Evolutionary conservation across 805 yeast genomes (phyloP).

Genomic region (Starmerella lactis-condensi): DNA sequence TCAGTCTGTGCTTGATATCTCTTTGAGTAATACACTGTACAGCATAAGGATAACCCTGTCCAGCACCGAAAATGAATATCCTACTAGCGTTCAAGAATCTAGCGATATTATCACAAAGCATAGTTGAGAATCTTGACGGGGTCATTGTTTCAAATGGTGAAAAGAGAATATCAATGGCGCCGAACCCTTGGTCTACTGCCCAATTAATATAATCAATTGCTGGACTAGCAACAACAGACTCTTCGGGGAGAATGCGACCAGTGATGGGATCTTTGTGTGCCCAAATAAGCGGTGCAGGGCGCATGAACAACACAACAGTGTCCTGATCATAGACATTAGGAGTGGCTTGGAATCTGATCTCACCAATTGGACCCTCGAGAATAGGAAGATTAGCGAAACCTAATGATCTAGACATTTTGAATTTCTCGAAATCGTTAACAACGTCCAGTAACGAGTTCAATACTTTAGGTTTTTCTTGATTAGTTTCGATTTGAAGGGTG

Average conservation of each 20-base stretch:
- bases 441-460: conserved; percentile 40
- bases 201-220: conserved; percentile 53
- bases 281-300: conserved; percentile 88
- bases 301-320: conserved; percentile 54
- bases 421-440: conserved; percentile 51
- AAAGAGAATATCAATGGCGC: conserved; percentile 50
- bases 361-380: conserved; percentile 29
- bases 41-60: conserved; percentile 73
- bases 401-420: conserved; percentile 32
- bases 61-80: conserved; percentile 67
- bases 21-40: conserved; percentile 80
- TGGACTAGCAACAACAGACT: conserved; percentile 60
- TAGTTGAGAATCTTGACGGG: conserved; percentile 31
- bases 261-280: conserved; percentile 58
- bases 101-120: conserved; percentile 81
- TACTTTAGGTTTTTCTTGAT: conserved; percentile 1
- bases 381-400: conserved; percentile 55
- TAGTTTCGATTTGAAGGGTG: no score
- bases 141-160: conserved; percentile 10
- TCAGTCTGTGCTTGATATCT: conserved; percentile 41
- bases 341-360: conserved; percentile 52
- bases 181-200: conserved; percentile 42
- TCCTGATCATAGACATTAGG: conserved; percentile 41
- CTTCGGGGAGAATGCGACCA: conserved; percentile 56
- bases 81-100: conserved; percentile 55